Percentiles rank a stretch among this genome's conserved stretches.
Evolutionary conservation across 257 asterid species (phyloP).

Genomic region (Capsicum chinense): DNA sequence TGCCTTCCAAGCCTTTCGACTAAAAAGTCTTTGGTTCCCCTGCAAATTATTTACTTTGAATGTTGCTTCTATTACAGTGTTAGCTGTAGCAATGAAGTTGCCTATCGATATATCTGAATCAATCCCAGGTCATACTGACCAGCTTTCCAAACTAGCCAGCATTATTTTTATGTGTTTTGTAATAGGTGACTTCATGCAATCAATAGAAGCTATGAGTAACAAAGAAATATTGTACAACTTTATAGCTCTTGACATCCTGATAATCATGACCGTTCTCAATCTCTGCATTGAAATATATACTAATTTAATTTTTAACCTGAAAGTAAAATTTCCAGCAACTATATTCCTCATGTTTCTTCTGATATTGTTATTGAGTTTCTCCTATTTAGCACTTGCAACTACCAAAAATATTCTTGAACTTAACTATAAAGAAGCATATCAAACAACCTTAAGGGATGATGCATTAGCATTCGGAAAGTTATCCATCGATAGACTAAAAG

Average conservation of each 20-base stretch:
- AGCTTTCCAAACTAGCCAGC: constrained; percentile 9
- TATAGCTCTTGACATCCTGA: constrained; percentile 30
- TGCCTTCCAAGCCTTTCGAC: background rate
- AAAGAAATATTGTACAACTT: constrained; percentile 25
- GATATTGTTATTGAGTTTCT: constrained; percentile 21
- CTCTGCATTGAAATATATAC: constrained; percentile 18
- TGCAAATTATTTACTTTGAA: constrained; percentile 32
- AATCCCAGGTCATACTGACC: constrained; percentile 29
- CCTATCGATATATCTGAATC: constrained; percentile 23
- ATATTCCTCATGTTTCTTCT: background rate
- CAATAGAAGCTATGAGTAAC: constrained; percentile 27
- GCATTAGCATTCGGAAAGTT: background rate
- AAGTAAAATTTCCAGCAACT: background rate
- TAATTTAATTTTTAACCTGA: background rate
- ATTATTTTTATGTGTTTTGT: constrained; percentile 16
- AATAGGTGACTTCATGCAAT: constrained; percentile 35
- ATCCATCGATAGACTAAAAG: constrained; percentile 8
- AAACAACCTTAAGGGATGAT: background rate
- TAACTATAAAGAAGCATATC: constrained; percentile 8
- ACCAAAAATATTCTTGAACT: constrained; percentile 25
- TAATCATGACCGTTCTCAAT: constrained; percentile 29
- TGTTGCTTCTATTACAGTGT: constrained; percentile 29
- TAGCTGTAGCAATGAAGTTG: constrained; percentile 33
- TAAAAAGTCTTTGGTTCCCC: constrained; percentile 29
- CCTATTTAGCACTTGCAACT: constrained; percentile 22